Percentiles rank a stretch among this genome's conserved stretches.
These are phyloP conservation scores for Pestalotiopsis sp. DNA, from an alignment of 2,329 filamentous ascomycete genomes.

Conservation along the genomic window DNA sequence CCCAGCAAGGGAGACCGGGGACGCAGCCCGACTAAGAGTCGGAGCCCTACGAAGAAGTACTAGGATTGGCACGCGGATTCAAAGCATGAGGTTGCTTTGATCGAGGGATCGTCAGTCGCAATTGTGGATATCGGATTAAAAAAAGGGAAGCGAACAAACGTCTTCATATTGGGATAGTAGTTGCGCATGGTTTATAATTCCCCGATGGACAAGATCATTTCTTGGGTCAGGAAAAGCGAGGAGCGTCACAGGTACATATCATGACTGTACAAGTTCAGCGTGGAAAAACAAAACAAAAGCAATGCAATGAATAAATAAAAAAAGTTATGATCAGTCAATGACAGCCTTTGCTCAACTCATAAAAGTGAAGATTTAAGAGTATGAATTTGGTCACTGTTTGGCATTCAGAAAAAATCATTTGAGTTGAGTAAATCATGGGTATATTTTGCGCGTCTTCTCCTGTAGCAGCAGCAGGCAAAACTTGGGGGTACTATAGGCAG, in stretches of 20 bases:
- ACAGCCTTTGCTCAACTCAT: neutral
- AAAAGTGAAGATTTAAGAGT: neutral
- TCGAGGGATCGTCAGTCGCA: too few relatives aligned
- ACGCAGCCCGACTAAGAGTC: constrained; percentile 34
- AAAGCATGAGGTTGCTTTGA: too few relatives aligned
- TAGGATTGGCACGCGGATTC: constrained; percentile 15
- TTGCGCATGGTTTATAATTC: neutral
- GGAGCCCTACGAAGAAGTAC: constrained; percentile 50
- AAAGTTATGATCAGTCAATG: neutral
- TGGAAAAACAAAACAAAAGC: neutral
- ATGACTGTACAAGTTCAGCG: neutral
- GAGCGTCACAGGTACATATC: neutral
- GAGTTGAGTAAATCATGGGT: neutral
- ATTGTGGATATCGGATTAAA: neutral
- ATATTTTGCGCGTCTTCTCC: neutral
- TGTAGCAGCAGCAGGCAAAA: neutral
- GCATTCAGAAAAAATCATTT: neutral
- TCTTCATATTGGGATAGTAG: neutral
- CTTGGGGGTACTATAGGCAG: neutral
- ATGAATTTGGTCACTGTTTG: neutral
- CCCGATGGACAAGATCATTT: neutral
- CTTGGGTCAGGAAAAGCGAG: neutral
- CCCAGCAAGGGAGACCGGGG: constrained; percentile 44
- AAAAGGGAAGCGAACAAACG: neutral
- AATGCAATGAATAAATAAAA: neutral